Base-by-base conservation (phyloP, 352 stramenopile species). In the Pythium folliculosum region DNA sequence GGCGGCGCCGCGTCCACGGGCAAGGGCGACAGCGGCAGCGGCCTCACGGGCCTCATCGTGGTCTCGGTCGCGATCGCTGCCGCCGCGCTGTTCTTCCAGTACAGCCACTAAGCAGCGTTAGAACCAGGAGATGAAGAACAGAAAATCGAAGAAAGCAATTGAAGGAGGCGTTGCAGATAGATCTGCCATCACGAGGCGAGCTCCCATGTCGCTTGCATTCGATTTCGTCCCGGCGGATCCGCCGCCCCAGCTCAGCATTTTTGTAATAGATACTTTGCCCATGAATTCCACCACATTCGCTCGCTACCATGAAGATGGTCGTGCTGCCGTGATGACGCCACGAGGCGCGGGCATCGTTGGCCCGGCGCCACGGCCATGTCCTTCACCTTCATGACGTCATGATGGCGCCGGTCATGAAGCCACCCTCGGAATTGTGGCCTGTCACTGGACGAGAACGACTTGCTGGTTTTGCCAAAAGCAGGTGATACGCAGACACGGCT, bases 71-170 rank as follows among this genome's bases (percentile, higher is more conserved):
- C 78, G 17, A 77, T 88, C 40, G 84, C 77, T 14, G 68, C 74
- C 16, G 63, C 82, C 19, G 84, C 77, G 65, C 71, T 90, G 35
- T 92, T 89, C 74, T 72, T 89, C 44, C 80, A 89, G 66, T 90
- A 82, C 72, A 50, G 47, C 59, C 30, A 68, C 10, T 72, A 72
- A 54, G 19, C 44, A 6, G 27, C 27, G 27, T 5, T 32, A 32
- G 27, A 19, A 51, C 13, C 6, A 52, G 44, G 56, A n/a, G 21
- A 27, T 14, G 16, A 63, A 21, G 44, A 30, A 58, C 7, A 48
- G n/a, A 47, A 30, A 47, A 13, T 47, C 9, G 37, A 55, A 7
- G 23, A 22, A n/a, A 55, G 49, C 45, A 30, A 52, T 32, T 27
- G 45, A 32, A 32, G 27, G 27, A 32, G 27, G 27, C 27, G 27